Evolutionary conservation across 108 stramenopile species (phyloP).

Genomic region (Cyclotella atomus): DNA sequence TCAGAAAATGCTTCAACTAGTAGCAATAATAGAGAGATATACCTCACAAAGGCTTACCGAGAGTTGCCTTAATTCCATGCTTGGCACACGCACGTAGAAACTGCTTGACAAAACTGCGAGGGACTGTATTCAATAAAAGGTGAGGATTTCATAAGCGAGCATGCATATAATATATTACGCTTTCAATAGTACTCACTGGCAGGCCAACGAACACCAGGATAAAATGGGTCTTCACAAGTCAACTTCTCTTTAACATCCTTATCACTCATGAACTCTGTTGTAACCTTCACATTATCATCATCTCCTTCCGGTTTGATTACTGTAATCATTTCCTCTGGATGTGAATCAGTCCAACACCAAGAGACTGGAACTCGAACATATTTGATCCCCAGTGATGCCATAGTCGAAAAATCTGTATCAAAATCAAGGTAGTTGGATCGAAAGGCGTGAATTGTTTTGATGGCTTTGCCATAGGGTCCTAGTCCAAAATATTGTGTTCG

Average conservation of each 20-base stretch:
- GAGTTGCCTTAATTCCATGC: slow-evolving; percentile 52
- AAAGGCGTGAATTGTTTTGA: slow-evolving; percentile 64
- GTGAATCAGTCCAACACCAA: slow-evolving; percentile 76
- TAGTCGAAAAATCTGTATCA: slow-evolving; percentile 52
- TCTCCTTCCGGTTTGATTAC: slow-evolving; percentile 20
- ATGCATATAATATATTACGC: neutral
- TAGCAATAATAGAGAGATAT: too few species aligned
- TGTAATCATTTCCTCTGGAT: slow-evolving; percentile 48
- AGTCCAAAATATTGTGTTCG: slow-evolving; percentile 17
- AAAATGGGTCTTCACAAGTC: slow-evolving; percentile 77
- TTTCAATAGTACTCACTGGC: slow-evolving; percentile 55
- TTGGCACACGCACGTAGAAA: slow-evolving; percentile 64
- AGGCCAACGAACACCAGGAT: slow-evolving; percentile 60
- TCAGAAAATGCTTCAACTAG: neutral
- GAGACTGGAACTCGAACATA: slow-evolving; percentile 70
- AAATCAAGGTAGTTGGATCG: slow-evolving; percentile 66
- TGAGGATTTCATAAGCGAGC: neutral
- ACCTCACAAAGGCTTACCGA: slow-evolving; percentile 9
- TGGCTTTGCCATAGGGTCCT: slow-evolving; percentile 48
- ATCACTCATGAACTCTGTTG: slow-evolving; percentile 26
- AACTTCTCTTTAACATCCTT: slow-evolving; percentile 53
- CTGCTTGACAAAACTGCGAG: slow-evolving; percentile 49
- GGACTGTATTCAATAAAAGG: slow-evolving; percentile 35
- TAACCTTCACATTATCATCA: slow-evolving; percentile 2
- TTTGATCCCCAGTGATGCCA: slow-evolving; percentile 60